Evolutionary conservation across 225 moss, liverwort and hornwort genomes (phyloP).

Genomic region (Asterella californica): DNA sequence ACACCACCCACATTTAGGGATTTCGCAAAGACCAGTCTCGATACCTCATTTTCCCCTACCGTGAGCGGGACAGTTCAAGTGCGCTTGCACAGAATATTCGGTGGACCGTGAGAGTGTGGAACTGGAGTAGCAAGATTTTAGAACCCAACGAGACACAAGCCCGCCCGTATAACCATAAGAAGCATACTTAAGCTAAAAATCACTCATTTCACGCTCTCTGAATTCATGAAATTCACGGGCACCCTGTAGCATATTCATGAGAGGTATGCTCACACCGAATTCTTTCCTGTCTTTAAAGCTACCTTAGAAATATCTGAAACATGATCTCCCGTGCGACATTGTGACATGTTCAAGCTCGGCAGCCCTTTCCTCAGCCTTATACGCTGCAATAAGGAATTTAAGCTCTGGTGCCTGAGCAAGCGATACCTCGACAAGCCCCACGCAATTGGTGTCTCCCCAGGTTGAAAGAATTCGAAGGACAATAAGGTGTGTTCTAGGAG

Average conservation of each 20-base stretch:
- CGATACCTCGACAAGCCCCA: conserved; percentile 57
- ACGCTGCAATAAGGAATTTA: conserved; percentile 44
- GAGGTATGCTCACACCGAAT: conserved; percentile 24
- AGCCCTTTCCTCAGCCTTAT: conserved; percentile 44
- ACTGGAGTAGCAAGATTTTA: neutral
- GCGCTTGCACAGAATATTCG: neutral
- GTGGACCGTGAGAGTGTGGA: neutral
- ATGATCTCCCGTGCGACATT: conserved; percentile 43
- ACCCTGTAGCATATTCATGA: conserved; percentile 13
- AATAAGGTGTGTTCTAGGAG: conserved; percentile 30
- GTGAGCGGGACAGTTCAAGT: neutral
- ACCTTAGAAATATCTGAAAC: conserved; percentile 41
- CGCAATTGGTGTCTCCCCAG: conserved; percentile 54
- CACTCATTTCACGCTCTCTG: conserved; percentile 17
- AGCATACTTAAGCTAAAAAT: neutral
- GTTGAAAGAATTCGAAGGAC: conserved; percentile 51
- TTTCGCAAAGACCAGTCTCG: neutral
- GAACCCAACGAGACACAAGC: neutral
- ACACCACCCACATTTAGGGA: neutral
- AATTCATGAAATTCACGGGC: neutral
- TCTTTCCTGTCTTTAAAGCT: conserved; percentile 43
- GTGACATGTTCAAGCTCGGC: conserved; percentile 43
- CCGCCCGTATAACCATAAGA: neutral
- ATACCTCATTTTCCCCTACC: neutral
- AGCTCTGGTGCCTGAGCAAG: conserved; percentile 48